Conservation (phyloP, 2,329 filamentous ascomycete genomes). For the Fusarium brevicatenulatum region DNA sequence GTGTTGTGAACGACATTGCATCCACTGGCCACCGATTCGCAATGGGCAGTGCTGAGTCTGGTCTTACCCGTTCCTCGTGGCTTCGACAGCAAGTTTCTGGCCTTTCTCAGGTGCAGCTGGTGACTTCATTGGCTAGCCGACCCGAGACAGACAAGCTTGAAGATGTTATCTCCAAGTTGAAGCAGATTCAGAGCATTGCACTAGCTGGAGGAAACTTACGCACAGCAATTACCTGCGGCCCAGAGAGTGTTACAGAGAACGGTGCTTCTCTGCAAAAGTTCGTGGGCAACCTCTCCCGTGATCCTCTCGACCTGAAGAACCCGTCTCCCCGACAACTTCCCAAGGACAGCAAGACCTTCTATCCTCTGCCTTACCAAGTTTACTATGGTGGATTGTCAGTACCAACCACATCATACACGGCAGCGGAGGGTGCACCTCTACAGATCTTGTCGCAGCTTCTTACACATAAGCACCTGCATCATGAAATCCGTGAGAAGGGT, state of each 20-base stretch:
- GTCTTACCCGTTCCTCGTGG: slow-evolving; percentile 76
- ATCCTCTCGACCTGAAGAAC: slow-evolving; percentile 53
- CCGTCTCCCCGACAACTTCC: slow-evolving; percentile 50
- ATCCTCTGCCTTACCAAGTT: slow-evolving; percentile 95
- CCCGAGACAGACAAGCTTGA: slow-evolving; percentile 74
- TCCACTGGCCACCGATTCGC: slow-evolving; percentile 91
- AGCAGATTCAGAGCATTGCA: slow-evolving; percentile 83
- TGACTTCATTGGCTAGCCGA: slow-evolving; percentile 80
- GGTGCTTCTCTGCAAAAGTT: slow-evolving; percentile 77
- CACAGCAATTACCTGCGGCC: slow-evolving; percentile 85
- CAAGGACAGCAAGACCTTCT: slow-evolving; percentile 79
- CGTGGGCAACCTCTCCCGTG: slow-evolving; percentile 55
- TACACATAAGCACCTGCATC: slow-evolving; percentile 95
- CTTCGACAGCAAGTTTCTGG: slow-evolving; percentile 87
- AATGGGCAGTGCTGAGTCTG: slow-evolving; percentile 82
- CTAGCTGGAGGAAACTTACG: slow-evolving; percentile 77
- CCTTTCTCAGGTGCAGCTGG: slow-evolving; percentile 88
- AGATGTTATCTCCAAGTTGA: slow-evolving; percentile 84
- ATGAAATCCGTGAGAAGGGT: slow-evolving; percentile 97
- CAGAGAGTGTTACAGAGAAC: slow-evolving; percentile 76
- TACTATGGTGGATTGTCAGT: slow-evolving; percentile 90
- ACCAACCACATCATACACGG: slow-evolving; percentile 84
- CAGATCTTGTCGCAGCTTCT: slow-evolving; percentile 91
- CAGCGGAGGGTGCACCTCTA: slow-evolving; percentile 78
- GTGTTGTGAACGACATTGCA: slow-evolving; percentile 90